Base-by-base conservation (phyloP, 306 rosid species). In the Betula pendula region DNA sequence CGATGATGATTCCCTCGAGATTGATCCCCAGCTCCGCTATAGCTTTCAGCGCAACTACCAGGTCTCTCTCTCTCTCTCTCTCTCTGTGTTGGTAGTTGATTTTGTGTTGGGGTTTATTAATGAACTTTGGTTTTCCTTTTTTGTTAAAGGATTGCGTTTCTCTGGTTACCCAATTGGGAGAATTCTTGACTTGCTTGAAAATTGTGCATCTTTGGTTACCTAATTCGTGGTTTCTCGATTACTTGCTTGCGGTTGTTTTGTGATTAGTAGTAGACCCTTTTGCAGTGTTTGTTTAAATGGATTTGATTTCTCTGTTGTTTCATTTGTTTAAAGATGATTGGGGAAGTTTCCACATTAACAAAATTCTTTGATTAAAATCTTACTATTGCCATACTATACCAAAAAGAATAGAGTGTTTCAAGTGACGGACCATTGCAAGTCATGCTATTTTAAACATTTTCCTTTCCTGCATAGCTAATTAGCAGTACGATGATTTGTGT, bases 41-140 rank as follows among this genome's bases (percentile, higher is more conserved):
- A 95, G 97, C 80, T 95, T 95, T 82, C 97, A 95, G 73, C 96
- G 99, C 55, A 95, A 95, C 73, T 95, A 67, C 63, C 95, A 95
- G 99, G 97, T 95, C 67, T 51, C 31, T 47, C 65, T 68, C 45
- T 5, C 53, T 67, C 73, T 19, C 60, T 73, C 19, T 31, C 33
- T 29, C 33, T 29, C 72, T 48, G 19, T 43, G 15, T 24, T 29
- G 11, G 38, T 59, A 51, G 16, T 52, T 72, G 40, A 24, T 58
- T 11, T 29, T 27, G 3, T 27, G 43, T 27, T 75, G 68, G 51
- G 12, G 72, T 66, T 77, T 31, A 51, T 7, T 19, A 45, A 12
- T 22, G 14, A 71, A 31, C 66, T 70, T 50, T 15, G 55, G 49
- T 24, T 24, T 10, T 67, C 71, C 66, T 29, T 22, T 51, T 11